These are phyloP conservation scores for Lentinula edodes DNA, from an alignment of 768 basidiomycete species.

Conservation along the genomic window DNA sequence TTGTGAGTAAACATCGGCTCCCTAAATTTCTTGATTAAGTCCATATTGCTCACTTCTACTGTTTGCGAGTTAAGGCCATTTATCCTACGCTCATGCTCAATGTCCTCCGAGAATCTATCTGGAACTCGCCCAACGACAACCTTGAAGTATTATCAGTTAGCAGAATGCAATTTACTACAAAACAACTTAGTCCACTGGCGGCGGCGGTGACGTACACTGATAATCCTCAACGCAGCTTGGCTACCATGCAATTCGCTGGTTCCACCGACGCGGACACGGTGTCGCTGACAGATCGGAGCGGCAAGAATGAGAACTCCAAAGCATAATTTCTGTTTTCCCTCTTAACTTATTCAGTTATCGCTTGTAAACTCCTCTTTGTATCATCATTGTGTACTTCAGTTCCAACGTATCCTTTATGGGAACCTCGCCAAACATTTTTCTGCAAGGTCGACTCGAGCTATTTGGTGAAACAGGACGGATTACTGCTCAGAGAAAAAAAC, in stretches of 20 bases:
- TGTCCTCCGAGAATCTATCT: not conserved
- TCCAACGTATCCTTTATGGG: no score
- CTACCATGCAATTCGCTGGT: not conserved
- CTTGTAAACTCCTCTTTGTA: no score
- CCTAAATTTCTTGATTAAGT: no score
- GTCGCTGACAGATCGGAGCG: not conserved
- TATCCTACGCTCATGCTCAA: slow-evolving; percentile 1
- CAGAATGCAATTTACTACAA: not conserved
- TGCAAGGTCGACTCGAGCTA: no score
- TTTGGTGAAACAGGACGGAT: no score
- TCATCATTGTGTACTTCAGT: no score
- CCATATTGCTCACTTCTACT: not conserved
- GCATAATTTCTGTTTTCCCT: not conserved
- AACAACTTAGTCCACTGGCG: not conserved
- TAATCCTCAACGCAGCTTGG: not conserved
- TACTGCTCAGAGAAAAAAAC: no score
- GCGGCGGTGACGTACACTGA: not conserved
- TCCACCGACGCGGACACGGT: not conserved
- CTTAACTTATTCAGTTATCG: no score
- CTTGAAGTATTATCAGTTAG: not conserved
- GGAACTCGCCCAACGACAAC: not conserved
- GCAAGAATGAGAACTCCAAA: not conserved
- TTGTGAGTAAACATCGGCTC: not conserved
- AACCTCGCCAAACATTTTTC: no score
- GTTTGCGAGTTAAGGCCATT: not conserved